Percentiles rank a stretch among this genome's conserved stretches.
Evolutionary conservation across 129 eudicot species (phyloP).

Genomic region (Deinandra increscens): DNA sequence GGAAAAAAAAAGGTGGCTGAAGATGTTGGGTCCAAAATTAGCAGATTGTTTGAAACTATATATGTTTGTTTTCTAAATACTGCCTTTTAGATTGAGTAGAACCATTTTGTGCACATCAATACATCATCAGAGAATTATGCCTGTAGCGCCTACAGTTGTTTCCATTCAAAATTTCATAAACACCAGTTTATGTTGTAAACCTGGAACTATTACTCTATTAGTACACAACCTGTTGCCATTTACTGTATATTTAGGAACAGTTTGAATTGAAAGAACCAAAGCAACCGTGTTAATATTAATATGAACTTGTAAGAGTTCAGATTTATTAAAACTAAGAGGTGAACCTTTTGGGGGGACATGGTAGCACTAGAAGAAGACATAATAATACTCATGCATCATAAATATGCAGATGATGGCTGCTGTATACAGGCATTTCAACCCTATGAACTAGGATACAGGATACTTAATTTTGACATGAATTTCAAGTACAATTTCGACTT

Average conservation of each 20-base stretch:
- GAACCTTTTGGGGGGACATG: too few relatives aligned
- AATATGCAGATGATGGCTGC: not conserved
- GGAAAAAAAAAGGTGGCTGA: too few relatives aligned
- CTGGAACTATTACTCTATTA: not conserved
- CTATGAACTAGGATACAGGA: not conserved
- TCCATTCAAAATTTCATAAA: not conserved
- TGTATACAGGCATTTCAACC: not conserved
- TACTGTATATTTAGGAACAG: not conserved
- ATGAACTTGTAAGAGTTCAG: not conserved
- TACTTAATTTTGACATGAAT: not conserved
- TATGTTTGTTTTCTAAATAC: too few relatives aligned
- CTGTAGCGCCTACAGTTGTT: too few relatives aligned
- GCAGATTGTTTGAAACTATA: too few relatives aligned
- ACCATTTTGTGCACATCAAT: too few relatives aligned
- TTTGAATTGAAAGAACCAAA: not conserved
- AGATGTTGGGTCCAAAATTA: too few relatives aligned
- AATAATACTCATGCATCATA: not conserved
- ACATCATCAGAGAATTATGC: too few relatives aligned
- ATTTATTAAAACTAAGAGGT: not conserved
- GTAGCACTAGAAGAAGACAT: slow-evolving; percentile 1
- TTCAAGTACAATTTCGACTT: not conserved
- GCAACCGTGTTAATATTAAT: not conserved
- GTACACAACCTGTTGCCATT: not conserved
- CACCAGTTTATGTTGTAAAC: not conserved
- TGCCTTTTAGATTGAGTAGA: too few relatives aligned